A percentile compares a stretch with the other conserved stretches of the same genome.
Conservation (phyloP, 305 asterid genomes). For the Withania somnifera region DNA sequence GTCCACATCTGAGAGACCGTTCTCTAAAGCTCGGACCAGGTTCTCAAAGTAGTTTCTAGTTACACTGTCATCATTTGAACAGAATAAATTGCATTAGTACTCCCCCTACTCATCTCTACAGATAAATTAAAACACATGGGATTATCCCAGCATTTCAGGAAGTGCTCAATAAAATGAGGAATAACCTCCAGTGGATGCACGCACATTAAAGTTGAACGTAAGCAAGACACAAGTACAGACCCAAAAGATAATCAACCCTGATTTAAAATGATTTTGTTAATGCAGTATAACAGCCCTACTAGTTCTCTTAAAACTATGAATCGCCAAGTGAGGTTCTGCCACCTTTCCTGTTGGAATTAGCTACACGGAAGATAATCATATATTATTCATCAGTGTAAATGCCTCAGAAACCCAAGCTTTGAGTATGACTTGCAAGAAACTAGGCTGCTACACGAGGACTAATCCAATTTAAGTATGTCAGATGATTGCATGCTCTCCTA, state of each 20-base stretch:
- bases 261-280: background rate
- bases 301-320: background rate
- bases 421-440: background rate
- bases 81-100: background rate
- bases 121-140: background rate
- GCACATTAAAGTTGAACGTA: background rate
- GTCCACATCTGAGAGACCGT: conserved; percentile 78
- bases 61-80: conserved; percentile 50
- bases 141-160: background rate
- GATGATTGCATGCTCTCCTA: background rate
- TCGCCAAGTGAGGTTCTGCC: background rate
- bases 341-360: background rate
- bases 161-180: background rate
- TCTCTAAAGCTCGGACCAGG: conserved; percentile 80
- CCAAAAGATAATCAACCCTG: background rate
- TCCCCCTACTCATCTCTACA: background rate
- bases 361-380: background rate
- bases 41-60: conserved; percentile 91
- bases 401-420: background rate
- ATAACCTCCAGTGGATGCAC: background rate
- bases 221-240: background rate
- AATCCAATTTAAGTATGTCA: background rate
- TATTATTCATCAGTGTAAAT: background rate
- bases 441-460: background rate
- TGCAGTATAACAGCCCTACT: background rate